phyloP scores from a whole-genome alignment of 306 rosid genomes.

The Prosopis cineraria region DNA sequence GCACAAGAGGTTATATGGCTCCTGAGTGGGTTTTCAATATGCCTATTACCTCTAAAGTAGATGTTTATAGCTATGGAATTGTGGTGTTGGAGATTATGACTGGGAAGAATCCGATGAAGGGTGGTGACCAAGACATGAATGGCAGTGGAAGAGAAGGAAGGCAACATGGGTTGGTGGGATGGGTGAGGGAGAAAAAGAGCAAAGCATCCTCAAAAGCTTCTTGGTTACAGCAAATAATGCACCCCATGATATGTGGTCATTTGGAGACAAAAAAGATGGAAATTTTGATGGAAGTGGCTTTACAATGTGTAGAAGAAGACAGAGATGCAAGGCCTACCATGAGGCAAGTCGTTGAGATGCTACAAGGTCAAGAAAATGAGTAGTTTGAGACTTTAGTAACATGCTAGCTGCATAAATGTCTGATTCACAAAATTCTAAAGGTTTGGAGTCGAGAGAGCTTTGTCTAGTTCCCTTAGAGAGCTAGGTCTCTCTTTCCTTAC shows the following conservation, averaged over 20 bases:
- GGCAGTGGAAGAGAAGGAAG: not conserved
- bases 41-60: slow-evolving; percentile 67
- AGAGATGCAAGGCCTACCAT: slow-evolving; percentile 47
- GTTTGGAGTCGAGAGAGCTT: too few relatives aligned
- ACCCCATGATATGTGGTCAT: slow-evolving; percentile 16
- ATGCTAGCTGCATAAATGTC: too few relatives aligned
- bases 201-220: not conserved
- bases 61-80: slow-evolving; percentile 67
- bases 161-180: slow-evolving; percentile 21
- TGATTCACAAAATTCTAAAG: too few relatives aligned
- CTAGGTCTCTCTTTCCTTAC: too few relatives aligned
- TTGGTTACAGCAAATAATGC: slow-evolving; percentile 33
- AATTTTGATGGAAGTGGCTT: slow-evolving; percentile 32
- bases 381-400: too few relatives aligned
- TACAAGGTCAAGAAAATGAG: slow-evolving; percentile 18
- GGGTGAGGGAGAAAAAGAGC: slow-evolving; percentile 33
- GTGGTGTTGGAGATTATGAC: slow-evolving; percentile 68
- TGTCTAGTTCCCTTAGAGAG: too few relatives aligned
- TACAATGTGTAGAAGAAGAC: slow-evolving; percentile 47
- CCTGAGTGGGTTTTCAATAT: slow-evolving; percentile 66
- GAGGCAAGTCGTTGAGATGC: slow-evolving; percentile 50
- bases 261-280: slow-evolving; percentile 25
- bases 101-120: slow-evolving; percentile 38
- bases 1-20: slow-evolving; percentile 76
- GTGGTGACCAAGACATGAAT: not conserved